These are phyloP conservation scores for Botrytis paeoniae DNA, from an alignment of 2,329 filamentous ascomycete genomes.

Conservation along the genomic window DNA sequence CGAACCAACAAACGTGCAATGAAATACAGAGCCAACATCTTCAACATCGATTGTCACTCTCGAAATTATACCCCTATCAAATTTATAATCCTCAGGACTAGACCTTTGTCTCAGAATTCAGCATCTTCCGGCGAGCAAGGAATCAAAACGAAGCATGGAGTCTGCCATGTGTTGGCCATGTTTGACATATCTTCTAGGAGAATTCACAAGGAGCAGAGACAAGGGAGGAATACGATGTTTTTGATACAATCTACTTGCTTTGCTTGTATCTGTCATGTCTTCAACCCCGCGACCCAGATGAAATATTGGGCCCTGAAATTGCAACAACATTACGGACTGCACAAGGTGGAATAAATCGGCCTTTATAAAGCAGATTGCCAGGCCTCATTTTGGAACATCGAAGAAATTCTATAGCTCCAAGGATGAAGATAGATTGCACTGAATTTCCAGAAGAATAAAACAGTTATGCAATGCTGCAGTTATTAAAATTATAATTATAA, in stretches of 20 bases:
- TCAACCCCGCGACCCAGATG: background rate
- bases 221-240: background rate
- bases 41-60: no score
- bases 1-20: no score
- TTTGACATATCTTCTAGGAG: background rate
- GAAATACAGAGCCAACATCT: no score
- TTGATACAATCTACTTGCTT: background rate
- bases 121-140: no score
- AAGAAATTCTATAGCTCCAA: background rate
- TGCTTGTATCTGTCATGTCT: background rate
- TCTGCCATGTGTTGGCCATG: background rate
- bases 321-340: background rate
- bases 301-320: background rate
- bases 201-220: background rate
- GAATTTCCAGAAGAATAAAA: background rate
- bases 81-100: no score
- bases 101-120: no score
- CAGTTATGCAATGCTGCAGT: background rate
- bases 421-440: background rate
- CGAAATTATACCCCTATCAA: no score
- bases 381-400: background rate
- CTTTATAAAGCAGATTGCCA: background rate
- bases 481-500: background rate
- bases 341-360: background rate
- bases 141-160: no score